Evolutionary conservation across 352 stramenopile genomes (phyloP), one percentile per base, ranked within the genome.

Genomic region (Globisporangium canariense): DNA sequence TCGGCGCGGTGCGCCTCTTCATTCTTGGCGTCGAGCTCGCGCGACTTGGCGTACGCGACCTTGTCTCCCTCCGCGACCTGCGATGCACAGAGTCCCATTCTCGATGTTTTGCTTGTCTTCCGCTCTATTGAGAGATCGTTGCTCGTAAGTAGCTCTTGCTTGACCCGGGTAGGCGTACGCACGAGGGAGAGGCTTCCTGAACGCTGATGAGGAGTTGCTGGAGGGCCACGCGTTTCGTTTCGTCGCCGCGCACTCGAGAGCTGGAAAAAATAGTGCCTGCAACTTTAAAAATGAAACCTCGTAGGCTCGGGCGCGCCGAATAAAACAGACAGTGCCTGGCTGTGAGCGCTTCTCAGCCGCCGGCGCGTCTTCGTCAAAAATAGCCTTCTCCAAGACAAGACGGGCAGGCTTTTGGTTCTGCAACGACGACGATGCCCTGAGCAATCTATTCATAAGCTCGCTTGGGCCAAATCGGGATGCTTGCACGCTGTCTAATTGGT

Each of bases 211-310:
- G 11, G 36, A 54, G 51, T 34, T 58, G 54, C 51, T 25, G 54
- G 49, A 67, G 64, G 61, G 72, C 63, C 62, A 70, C 66, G 70
- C 60, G 70, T 72, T 77, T 65, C 70, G 36, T 13, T 41, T 41
- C 36, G 36, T 41, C 11, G 11, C 36, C 11, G 36, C 7, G 36
- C 36, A 41, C 36, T 41, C 36, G 36, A 41, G 36, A 41, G 36
- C 8, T 41, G 36, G 51, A 55, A 68, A 66, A 77, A 77, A 85
- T 78, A 72, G 59, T 46, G 52, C 58, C 36, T 58, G 76, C 67
- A 83, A 82, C 69, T 83, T 84, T 83, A 82, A 79, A 81, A 86
- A 81, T 84, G 79, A 88, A 88, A 88, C 76, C 73, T 70, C 71
- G 68, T 55, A 32, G 34, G 58, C 32, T 56, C 25, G 55, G 38